Base-by-base conservation (phyloP, 805 yeast species). In the Hanseniaspora taiwanica region DNA sequence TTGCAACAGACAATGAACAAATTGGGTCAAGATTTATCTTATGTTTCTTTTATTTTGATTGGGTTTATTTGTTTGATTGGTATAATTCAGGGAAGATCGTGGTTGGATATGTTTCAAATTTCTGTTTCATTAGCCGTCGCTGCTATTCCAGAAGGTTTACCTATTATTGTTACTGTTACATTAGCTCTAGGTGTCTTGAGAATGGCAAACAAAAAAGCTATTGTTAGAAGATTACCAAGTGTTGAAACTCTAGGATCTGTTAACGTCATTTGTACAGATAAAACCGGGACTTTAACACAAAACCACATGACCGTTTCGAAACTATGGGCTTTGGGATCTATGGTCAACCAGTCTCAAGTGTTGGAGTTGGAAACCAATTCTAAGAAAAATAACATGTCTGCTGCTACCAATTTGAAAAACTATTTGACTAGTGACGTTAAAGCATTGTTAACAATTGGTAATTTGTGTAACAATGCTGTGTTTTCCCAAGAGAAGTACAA, bases 101-200 rank as follows among this genome's bases (percentile, higher is more conserved):
- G 96, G 96, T 70, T 91, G 43, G 97, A 91, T 47, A 91, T 93
- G 96, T 89, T 91, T 63, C 96, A 89, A 59, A 86, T 91, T 43
- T 84, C 96, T 1, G 99, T 91, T 8, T 86, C 96, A 1, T 68
- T 91, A 46, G 99, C 98, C 2, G 99, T 91, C 16, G 99, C 99
- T 38, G 98, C 98, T 3, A 91, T 91, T 51, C 99, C 99, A 4
- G 99, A 91, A 62, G 99, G 99, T 40, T 71, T 91, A 49, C 98
- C 99, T 1, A 91, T 91, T 52, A 91, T 91, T 58, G 98, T 91
- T 32, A 89, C 99, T 5, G 98, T 91, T 8, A 91, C 98, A 0
- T 67, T 91, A 46, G 99, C 98, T 0, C 67, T 91, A 18, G 98
- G 98, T 38, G 98, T 91, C 35, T 67, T 91, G 49, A 72, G 97